phyloP scores from a whole-genome alignment of 139 green algal genomes.

The Tetradesmus obliquus region DNA sequence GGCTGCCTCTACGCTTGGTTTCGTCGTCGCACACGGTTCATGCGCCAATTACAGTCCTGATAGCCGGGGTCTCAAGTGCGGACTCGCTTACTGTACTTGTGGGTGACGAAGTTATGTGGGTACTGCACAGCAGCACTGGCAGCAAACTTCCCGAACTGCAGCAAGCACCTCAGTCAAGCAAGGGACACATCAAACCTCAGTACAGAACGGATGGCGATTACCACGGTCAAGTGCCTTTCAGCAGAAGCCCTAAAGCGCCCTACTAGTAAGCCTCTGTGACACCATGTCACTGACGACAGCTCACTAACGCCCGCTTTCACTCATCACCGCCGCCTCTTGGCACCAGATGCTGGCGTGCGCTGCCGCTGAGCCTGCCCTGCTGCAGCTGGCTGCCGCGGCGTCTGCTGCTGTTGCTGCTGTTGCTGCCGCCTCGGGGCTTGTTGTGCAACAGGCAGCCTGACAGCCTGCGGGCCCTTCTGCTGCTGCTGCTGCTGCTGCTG shows the following conservation, averaged over 20 bases:
- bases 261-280: background rate
- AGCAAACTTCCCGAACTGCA: background rate
- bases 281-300: background rate
- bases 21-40: too few relatives aligned
- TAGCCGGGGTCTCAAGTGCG: too few relatives aligned
- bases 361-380: background rate
- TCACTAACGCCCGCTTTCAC: too few relatives aligned
- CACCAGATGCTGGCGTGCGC: background rate
- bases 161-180: too few relatives aligned
- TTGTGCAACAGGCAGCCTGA: background rate
- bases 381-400: background rate
- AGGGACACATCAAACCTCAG: too few relatives aligned
- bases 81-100: too few relatives aligned
- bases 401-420: background rate
- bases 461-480: background rate
- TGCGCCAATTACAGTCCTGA: too few relatives aligned
- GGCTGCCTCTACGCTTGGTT: too few relatives aligned
- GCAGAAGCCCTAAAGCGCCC: too few relatives aligned
- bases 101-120: too few relatives aligned
- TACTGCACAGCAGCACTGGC: background rate
- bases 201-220: too few relatives aligned
- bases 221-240: too few relatives aligned
- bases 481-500: conserved; percentile 18
- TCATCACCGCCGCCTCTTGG: background rate
- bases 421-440: background rate